Evolutionary conservation across 352 stramenopile species (phyloP).

Genomic region (Globisporangium spiculum): DNA sequence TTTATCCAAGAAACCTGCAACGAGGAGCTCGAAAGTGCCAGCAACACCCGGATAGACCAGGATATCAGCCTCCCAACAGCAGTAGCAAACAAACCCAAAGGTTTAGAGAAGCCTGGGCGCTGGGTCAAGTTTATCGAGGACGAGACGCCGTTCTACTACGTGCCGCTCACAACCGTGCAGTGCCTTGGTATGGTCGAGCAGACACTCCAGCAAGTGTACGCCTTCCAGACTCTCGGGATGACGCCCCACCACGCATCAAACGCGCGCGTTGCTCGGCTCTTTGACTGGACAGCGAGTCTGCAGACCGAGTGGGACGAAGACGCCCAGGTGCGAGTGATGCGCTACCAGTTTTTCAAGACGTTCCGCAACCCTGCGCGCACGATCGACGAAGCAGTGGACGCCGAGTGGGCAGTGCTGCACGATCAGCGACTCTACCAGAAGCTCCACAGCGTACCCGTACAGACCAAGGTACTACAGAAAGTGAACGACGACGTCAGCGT

Average conservation of each 20-base stretch:
- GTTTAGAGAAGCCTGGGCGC: background rate
- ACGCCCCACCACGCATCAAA: background rate
- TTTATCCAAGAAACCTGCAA: background rate
- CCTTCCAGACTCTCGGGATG: conserved; percentile 3
- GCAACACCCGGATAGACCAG: background rate
- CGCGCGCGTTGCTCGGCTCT: background rate
- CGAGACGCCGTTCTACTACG: conserved; percentile 5
- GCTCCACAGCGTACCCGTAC: conserved; percentile 1
- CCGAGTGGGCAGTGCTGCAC: conserved; percentile 6
- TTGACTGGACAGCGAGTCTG: conserved; percentile 4
- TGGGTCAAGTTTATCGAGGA: conserved; percentile 4
- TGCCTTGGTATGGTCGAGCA: background rate
- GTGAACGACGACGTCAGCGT: conserved; percentile 4
- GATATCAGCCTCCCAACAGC: background rate
- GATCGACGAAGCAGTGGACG: conserved; percentile 1
- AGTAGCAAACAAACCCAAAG: background rate
- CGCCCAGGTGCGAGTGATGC: conserved; percentile 1
- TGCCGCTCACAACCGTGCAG: background rate
- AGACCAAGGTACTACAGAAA: background rate
- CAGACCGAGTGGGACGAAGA: conserved; percentile 1
- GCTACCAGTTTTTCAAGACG: conserved; percentile 4
- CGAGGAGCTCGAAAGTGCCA: background rate
- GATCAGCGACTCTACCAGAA: conserved; percentile 1
- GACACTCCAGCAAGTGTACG: background rate
- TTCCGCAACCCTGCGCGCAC: conserved; percentile 3